Conservation (phyloP, 306 rosid species). For the Cucumis hystrix region DNA sequence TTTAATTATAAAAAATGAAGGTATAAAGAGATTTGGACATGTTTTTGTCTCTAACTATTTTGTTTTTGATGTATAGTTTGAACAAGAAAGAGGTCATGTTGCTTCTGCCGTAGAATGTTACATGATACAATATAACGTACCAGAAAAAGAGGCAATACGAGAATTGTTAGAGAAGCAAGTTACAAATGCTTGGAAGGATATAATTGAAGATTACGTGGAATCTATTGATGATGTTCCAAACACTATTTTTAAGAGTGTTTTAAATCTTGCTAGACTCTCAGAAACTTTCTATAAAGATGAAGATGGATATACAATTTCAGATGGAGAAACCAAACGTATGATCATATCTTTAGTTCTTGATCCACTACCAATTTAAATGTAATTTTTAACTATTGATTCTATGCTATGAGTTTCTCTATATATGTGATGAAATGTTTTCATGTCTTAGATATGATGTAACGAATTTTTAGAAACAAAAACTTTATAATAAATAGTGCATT, state of each 20-base stretch:
- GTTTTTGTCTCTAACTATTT: not conserved
- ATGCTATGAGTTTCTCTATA: too few relatives aligned
- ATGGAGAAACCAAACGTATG: not conserved
- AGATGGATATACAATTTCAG: not conserved
- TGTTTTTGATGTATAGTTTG: not conserved
- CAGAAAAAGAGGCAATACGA: not conserved
- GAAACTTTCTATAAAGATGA: not conserved
- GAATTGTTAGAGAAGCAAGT: not conserved
- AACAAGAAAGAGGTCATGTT: not conserved
- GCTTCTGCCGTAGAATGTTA: not conserved
- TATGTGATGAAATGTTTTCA: too few relatives aligned
- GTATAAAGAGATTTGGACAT: too few relatives aligned
- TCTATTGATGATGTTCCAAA: not conserved
- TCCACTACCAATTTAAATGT: not conserved
- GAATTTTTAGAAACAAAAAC: too few relatives aligned
- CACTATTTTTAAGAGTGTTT: not conserved
- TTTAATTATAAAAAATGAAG: too few relatives aligned
- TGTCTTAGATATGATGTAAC: too few relatives aligned
- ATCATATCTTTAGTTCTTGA: not conserved
- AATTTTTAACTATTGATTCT: too few relatives aligned
- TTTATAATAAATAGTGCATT: too few relatives aligned
- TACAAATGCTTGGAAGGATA: conserved; percentile 3
- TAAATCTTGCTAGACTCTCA: not conserved
- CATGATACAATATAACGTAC: not conserved
- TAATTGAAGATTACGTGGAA: not conserved